Percentiles rank a stretch among this genome's conserved stretches.
These are phyloP conservation scores for Colletotrichum spinosum DNA, from an alignment of 2,329 filamentous ascomycete species.

Conservation along the genomic window DNA sequence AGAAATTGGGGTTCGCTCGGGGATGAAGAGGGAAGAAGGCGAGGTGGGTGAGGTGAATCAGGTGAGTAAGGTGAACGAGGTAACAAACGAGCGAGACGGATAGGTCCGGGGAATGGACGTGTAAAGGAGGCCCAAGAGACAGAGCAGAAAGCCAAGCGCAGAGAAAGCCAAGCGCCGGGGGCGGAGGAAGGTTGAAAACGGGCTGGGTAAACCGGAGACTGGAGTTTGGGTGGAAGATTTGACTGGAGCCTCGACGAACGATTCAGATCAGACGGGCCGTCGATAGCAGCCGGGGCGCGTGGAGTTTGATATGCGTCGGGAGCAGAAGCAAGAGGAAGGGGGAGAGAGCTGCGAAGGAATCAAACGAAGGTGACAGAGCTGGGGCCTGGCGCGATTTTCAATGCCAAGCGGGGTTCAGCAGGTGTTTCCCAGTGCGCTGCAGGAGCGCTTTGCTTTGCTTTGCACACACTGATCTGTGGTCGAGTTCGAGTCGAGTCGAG, in stretches of 20 bases:
- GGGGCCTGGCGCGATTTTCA: conserved; percentile 38
- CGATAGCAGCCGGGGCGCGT: conserved; percentile 8
- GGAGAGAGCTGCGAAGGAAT: conserved; percentile 1
- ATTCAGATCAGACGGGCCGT: too few relatives aligned
- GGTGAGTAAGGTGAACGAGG: not conserved
- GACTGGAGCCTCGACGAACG: not conserved
- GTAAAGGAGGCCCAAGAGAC: not conserved
- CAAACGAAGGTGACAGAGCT: conserved; percentile 22
- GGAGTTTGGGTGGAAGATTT: not conserved
- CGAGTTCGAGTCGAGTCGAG: conserved; percentile 6
- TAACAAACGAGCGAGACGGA: conserved; percentile 19
- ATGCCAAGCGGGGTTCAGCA: conserved; percentile 39
- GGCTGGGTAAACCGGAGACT: conserved; percentile 6
- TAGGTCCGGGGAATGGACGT: conserved; percentile 12
- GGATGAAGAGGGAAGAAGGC: not conserved
- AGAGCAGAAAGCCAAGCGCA: conserved; percentile 1
- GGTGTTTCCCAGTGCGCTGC: conserved; percentile 34
- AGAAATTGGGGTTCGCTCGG: conserved; percentile 15
- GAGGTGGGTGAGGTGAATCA: not conserved
- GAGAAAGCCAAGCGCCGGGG: conserved; percentile 5
- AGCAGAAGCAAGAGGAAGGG: conserved; percentile 13
- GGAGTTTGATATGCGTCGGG: not conserved
- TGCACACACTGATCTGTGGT: conserved; percentile 25
- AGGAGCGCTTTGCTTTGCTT: conserved; percentile 19
- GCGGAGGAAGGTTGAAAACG: not conserved